Evolutionary conservation across 805 yeast species (phyloP).

Genomic region (Priceomyces haplophilus): DNA sequence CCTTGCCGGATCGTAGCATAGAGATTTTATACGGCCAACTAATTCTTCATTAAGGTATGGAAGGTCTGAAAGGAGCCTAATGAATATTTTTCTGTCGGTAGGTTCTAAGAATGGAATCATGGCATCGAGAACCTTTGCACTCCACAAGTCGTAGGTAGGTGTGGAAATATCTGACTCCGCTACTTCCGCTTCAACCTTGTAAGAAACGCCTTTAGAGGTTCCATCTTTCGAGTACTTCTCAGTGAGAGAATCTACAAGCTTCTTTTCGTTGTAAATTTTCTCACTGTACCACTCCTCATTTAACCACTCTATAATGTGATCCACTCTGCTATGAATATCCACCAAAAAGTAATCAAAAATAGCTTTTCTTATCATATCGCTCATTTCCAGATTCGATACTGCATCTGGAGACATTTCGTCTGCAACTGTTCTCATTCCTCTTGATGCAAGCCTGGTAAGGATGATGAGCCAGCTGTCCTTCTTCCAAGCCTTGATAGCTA

Average conservation of each 20-base stretch:
- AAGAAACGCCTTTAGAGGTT: constrained; percentile 14
- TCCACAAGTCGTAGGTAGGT: constrained; percentile 64
- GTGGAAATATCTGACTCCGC: constrained; percentile 26
- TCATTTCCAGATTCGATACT: constrained; percentile 36
- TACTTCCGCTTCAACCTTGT: constrained; percentile 17
- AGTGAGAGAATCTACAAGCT: constrained; percentile 15
- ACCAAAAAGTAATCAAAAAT: constrained; percentile 70
- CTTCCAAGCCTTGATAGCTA: constrained; percentile 51
- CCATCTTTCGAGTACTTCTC: constrained; percentile 13
- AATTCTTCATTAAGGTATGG: constrained; percentile 68
- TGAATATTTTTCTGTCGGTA: constrained; percentile 73
- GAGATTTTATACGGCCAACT: constrained; percentile 61
- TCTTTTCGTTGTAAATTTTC: constrained; percentile 37
- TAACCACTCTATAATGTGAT: constrained; percentile 83
- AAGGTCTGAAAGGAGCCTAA: constrained; percentile 80
- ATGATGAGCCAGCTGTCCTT: constrained; percentile 74
- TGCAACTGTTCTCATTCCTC: constrained; percentile 56
- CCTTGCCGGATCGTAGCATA: constrained; percentile 85
- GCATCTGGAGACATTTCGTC: constrained; percentile 24
- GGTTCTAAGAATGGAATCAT: constrained; percentile 82
- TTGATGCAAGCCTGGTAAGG: constrained; percentile 71
- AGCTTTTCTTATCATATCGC: constrained; percentile 64
- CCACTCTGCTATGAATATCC: constrained; percentile 69
- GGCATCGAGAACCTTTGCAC: constrained; percentile 67
- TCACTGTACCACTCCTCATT: constrained; percentile 91